A percentile compares a stretch with the other conserved stretches of the same genome.
phyloP scores from a whole-genome alignment of 108 stramenopile species.

The Chaetoceros tenuissimus region DNA sequence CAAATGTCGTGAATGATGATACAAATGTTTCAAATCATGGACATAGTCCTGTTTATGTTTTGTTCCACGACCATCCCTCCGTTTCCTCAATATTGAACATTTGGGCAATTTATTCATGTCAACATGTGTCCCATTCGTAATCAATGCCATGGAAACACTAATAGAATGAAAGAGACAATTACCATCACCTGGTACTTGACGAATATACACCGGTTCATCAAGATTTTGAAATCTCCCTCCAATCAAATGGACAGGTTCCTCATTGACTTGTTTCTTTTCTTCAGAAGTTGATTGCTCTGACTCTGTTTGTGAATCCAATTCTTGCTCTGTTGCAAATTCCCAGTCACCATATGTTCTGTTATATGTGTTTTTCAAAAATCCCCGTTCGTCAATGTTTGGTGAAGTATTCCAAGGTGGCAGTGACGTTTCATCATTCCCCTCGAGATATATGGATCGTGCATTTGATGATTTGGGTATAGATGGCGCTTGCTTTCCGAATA shows the following conservation, averaged over 20 bases:
- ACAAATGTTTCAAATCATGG: slow-evolving; percentile 1
- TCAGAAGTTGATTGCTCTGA: background rate
- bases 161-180: slow-evolving; percentile 41
- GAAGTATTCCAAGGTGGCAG: slow-evolving; percentile 36
- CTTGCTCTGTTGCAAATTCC: background rate
- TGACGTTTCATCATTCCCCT: background rate
- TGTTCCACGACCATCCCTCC: background rate
- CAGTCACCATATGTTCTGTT: slow-evolving; percentile 13
- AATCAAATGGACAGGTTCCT: background rate
- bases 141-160: slow-evolving; percentile 8
- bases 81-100: background rate
- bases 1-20: slow-evolving; percentile 2
- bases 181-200: slow-evolving; percentile 47
- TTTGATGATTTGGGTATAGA: background rate
- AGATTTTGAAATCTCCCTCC: background rate
- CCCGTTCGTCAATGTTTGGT: slow-evolving; percentile 14
- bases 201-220: slow-evolving; percentile 11
- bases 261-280: background rate
- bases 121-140: slow-evolving; percentile 3
- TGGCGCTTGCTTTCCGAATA: no score
- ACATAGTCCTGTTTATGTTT: background rate
- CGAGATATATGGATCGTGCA: background rate
- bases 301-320: no score
- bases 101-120: slow-evolving; percentile 1
- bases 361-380: slow-evolving; percentile 15